Percentiles rank a stretch among this genome's conserved stretches.
These are phyloP conservation scores for Podila epigama DNA, from an alignment of 192 early-diverging fungal genomes.

Conservation along the genomic window DNA sequence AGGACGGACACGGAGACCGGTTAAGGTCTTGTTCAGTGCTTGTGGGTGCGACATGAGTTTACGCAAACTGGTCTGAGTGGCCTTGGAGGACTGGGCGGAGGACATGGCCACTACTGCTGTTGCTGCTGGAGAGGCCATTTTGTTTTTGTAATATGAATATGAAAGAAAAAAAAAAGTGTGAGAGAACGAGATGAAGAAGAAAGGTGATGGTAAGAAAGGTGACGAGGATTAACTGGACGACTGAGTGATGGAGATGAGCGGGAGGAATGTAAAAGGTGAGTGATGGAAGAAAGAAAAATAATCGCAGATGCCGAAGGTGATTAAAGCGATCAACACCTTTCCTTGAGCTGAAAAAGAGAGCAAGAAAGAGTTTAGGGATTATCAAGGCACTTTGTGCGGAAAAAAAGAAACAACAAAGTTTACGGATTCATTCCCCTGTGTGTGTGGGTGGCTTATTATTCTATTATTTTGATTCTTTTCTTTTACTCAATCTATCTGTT, in stretches of 20 bases:
- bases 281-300: too few relatives aligned
- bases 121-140: constrained; percentile 44
- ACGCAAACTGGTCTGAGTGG: constrained; percentile 16
- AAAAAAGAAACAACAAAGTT: too few relatives aligned
- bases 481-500: neutral
- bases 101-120: constrained; percentile 34
- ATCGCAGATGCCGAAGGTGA: too few relatives aligned
- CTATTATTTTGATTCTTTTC: neutral
- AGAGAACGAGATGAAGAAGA: neutral
- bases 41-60: constrained; percentile 42
- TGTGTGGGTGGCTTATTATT: neutral
- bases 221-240: too few relatives aligned
- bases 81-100: constrained; percentile 28
- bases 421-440: too few relatives aligned
- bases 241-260: too few relatives aligned
- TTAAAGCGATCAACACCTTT: too few relatives aligned
- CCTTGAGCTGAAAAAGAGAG: too few relatives aligned
- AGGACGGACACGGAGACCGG: constrained; percentile 33
- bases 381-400: too few relatives aligned
- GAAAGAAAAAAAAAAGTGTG: neutral
- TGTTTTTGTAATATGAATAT: neutral
- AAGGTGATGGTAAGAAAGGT: neutral
- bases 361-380: too few relatives aligned
- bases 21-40: constrained; percentile 29
- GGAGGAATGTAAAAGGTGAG: too few relatives aligned